These are phyloP conservation scores for Lodderomyces metapsilosis DNA, from an alignment of 1,139 yeast species.

Conservation along the genomic window DNA sequence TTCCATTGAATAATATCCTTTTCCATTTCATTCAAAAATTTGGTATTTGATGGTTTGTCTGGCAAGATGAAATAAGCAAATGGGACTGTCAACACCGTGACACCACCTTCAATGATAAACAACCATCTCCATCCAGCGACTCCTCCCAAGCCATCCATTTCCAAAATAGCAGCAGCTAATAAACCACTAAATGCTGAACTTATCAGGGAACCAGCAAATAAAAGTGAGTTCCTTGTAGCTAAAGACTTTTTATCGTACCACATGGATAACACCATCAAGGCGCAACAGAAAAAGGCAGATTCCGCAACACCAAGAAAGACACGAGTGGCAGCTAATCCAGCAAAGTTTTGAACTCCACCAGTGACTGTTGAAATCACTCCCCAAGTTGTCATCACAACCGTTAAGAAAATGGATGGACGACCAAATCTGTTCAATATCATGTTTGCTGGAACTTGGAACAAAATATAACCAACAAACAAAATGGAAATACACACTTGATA, in stretches of 20 bases:
- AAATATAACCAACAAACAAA: constrained; percentile 60
- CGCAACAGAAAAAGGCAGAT: constrained; percentile 58
- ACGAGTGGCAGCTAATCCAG: constrained; percentile 35
- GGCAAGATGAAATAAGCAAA: constrained; percentile 64
- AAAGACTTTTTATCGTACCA: constrained; percentile 51
- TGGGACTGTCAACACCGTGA: constrained; percentile 59
- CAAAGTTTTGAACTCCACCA: constrained; percentile 27
- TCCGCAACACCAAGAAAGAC: constrained; percentile 50
- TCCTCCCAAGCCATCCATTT: constrained; percentile 39
- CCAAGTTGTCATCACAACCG: constrained; percentile 51
- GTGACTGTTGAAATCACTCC: constrained; percentile 50
- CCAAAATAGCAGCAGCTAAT: constrained; percentile 47
- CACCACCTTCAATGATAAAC: constrained; percentile 69
- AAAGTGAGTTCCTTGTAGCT: constrained; percentile 54
- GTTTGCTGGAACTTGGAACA: constrained; percentile 58
- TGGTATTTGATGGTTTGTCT: constrained; percentile 62
- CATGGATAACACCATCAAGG: constrained; percentile 45
- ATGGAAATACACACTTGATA: constrained; percentile 57
- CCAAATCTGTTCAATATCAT: constrained; percentile 49
- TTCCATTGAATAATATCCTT: constrained; percentile 48
- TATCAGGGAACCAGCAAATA: constrained; percentile 64
- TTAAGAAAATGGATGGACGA: constrained; percentile 50
- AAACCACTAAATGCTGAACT: constrained; percentile 86
- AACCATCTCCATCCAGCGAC: constrained; percentile 69
- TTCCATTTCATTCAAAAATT: constrained; percentile 51